These are phyloP conservation scores for Tetracladium marchalianum DNA, from an alignment of 495 filamentous ascomycete genomes.

Conservation along the genomic window DNA sequence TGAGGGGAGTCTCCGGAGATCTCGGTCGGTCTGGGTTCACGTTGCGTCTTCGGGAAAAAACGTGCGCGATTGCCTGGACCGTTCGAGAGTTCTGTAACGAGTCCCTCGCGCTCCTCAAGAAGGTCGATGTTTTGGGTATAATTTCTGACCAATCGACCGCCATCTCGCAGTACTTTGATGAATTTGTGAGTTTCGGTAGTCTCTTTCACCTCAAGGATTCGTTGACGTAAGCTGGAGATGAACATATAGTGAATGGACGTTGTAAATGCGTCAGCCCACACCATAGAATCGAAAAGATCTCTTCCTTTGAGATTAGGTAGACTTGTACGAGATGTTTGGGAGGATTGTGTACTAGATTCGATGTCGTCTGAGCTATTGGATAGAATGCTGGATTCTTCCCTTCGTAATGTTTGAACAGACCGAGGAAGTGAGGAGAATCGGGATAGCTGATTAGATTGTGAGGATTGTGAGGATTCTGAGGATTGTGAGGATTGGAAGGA, in stretches of 20 bases:
- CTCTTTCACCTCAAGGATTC: constrained; percentile 38
- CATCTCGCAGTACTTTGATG: constrained; percentile 49
- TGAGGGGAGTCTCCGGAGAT: constrained; percentile 13
- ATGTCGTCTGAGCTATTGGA: constrained; percentile 7
- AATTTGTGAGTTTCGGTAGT: constrained; percentile 54
- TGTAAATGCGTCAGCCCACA: constrained; percentile 52
- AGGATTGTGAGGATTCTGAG: too few species aligned
- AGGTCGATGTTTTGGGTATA: constrained; percentile 69
- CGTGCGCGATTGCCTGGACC: constrained; percentile 47
- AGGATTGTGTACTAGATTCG: constrained; percentile 17
- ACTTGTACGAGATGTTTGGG: constrained; percentile 26
- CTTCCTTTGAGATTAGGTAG: constrained; percentile 51
- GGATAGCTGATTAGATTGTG: too few species aligned
- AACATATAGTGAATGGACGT: constrained; percentile 62
- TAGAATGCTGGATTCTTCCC: constrained; percentile 8
- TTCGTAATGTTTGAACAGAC: neutral
- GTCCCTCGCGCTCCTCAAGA: constrained; percentile 54
- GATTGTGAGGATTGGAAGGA: too few species aligned
- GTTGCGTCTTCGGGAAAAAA: constrained; percentile 22
- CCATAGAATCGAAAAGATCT: constrained; percentile 55
- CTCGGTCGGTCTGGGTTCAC: constrained; percentile 8
- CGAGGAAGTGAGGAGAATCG: too few species aligned
- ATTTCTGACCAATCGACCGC: constrained; percentile 50
- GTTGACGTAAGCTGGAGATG: constrained; percentile 48
- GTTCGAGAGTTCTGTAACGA: constrained; percentile 39